Evolutionary conservation across 257 asterid species (phyloP).

Genomic region (Buddleja alternifolia): DNA sequence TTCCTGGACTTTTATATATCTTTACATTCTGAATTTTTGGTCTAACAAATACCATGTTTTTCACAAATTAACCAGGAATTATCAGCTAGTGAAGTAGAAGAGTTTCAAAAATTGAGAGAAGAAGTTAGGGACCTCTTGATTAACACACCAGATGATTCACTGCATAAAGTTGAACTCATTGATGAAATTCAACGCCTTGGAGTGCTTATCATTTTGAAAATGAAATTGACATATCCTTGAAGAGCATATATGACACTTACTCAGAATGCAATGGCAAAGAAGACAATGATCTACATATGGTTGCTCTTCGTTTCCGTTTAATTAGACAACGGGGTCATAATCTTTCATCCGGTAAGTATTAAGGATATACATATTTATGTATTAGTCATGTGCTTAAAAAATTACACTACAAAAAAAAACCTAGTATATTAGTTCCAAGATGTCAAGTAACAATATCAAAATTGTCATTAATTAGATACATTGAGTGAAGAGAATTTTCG

Average conservation of each 20-base stretch:
- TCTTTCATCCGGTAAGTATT: conserved; percentile 30
- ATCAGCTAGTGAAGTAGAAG: background rate
- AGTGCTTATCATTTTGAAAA: conserved; percentile 30
- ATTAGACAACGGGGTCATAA: conserved; percentile 38
- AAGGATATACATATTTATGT: too few relatives aligned
- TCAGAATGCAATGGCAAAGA: background rate
- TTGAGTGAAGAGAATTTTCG: too few relatives aligned
- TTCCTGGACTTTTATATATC: too few relatives aligned
- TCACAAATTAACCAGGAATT: conserved; percentile 21
- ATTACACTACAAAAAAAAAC: too few relatives aligned
- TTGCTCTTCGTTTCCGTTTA: conserved; percentile 47
- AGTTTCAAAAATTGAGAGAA: conserved; percentile 13
- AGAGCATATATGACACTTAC: background rate
- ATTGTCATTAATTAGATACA: too few relatives aligned
- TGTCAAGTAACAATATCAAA: too few relatives aligned
- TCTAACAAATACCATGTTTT: too few relatives aligned
- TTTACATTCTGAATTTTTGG: too few relatives aligned
- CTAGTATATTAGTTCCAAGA: too few relatives aligned
- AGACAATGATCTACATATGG: conserved; percentile 13
- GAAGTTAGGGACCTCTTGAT: conserved; percentile 11
- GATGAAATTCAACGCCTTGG: conserved; percentile 43
- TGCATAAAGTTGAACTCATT: conserved; percentile 14
- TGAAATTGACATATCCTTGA: conserved; percentile 16
- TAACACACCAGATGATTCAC: conserved; percentile 5
- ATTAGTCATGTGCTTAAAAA: too few relatives aligned